Percentiles rank a stretch among this genome's conserved stretches.
phyloP scores from a whole-genome alignment of 345 rosid genomes.

The Pelargonium nanum region DNA sequence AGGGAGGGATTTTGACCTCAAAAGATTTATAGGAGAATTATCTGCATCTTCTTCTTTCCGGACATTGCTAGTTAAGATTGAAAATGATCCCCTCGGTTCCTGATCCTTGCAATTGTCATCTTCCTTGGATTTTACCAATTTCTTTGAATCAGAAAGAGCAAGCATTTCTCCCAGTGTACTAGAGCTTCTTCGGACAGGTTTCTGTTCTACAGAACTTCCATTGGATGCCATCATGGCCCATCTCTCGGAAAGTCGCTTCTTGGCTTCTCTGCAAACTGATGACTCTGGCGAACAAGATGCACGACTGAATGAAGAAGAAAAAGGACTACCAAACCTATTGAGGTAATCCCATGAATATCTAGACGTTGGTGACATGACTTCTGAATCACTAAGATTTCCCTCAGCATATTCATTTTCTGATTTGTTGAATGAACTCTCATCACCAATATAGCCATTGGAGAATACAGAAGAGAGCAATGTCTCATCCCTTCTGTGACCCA shows the following conservation, averaged over 20 bases:
- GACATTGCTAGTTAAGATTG: constrained; percentile 31
- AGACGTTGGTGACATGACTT: constrained; percentile 62
- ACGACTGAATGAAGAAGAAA: constrained; percentile 54
- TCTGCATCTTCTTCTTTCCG: constrained; percentile 29
- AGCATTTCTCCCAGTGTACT: constrained; percentile 93
- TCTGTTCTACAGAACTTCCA: constrained; percentile 43
- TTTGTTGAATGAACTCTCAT: constrained; percentile 67
- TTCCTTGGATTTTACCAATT: constrained; percentile 23
- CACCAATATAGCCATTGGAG: constrained; percentile 71
- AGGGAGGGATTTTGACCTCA: constrained; percentile 71
- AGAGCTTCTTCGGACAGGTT: constrained; percentile 44
- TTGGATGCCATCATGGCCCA: constrained; percentile 83
- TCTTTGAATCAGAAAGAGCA: constrained; percentile 55
- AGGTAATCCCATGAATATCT: constrained; percentile 84
- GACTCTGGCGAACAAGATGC: constrained; percentile 66
- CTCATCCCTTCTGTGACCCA: constrained; percentile 71
- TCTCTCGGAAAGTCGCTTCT: constrained; percentile 69
- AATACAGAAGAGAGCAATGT: constrained; percentile 68
- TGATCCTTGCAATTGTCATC: constrained; percentile 22
- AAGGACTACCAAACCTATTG: constrained; percentile 61
- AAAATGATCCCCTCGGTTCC: constrained; percentile 41
- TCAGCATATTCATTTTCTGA: constrained; percentile 40
- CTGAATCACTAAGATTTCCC: constrained; percentile 61
- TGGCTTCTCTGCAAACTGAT: constrained; percentile 45
- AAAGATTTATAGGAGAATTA: constrained; percentile 41